phyloP scores from a whole-genome alignment of 2,329 filamentous ascomycete genomes.

The Chaetomium globosum region DNA sequence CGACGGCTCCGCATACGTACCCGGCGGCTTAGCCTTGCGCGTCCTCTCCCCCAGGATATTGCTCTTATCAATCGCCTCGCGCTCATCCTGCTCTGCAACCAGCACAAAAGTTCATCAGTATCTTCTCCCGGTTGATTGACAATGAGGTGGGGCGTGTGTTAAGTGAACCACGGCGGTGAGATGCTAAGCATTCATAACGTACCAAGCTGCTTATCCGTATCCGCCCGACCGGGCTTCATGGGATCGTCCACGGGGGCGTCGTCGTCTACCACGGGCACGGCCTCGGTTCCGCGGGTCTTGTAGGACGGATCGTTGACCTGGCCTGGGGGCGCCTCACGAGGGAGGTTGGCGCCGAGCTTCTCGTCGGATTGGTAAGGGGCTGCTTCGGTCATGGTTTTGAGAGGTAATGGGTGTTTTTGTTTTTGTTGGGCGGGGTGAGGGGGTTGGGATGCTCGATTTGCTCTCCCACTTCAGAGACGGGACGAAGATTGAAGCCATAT shows the following conservation, averaged over 20 bases:
- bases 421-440: too few species aligned
- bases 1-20: constrained; percentile 29
- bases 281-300: constrained; percentile 25
- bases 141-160: too few species aligned
- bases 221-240: constrained; percentile 16
- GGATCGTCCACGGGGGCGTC: constrained; percentile 27
- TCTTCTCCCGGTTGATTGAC: too few species aligned
- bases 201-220: constrained; percentile 31
- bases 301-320: constrained; percentile 32
- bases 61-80: constrained; percentile 29
- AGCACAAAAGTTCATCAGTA: not conserved
- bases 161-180: too few species aligned
- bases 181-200: not conserved
- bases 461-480: too few species aligned
- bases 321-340: constrained; percentile 23
- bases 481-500: not conserved
- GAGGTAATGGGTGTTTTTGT: not conserved
- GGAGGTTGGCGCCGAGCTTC: constrained; percentile 27
- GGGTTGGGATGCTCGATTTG: not conserved
- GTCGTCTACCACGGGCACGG: constrained; percentile 31
- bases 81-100: constrained; percentile 29
- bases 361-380: constrained; percentile 28
- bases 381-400: constrained; percentile 27
- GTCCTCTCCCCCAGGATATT: constrained; percentile 31
- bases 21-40: constrained; percentile 22